phyloP scores from a whole-genome alignment of 768 basidiomycete genomes.

The Saitozyma sp. region DNA sequence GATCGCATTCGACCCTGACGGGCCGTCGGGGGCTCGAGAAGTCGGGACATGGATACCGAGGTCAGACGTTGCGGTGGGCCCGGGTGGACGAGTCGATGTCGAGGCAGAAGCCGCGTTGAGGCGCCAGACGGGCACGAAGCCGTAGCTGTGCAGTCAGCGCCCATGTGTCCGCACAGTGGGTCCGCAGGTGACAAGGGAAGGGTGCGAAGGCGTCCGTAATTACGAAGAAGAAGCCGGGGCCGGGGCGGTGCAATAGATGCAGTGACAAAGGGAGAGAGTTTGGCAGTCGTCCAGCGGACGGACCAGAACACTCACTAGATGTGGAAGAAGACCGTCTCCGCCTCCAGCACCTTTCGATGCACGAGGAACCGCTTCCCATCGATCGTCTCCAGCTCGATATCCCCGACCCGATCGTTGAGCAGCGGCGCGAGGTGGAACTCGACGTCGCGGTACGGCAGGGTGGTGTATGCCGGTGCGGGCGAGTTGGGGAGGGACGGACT shows the following conservation, averaged over 20 bases:
- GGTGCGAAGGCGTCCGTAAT: no score
- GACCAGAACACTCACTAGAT: constrained; percentile 39
- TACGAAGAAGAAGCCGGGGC: no score
- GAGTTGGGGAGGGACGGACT: constrained; percentile 2
- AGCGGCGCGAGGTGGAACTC: constrained; percentile 40
- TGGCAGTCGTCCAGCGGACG: neutral
- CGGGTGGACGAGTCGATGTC: no score
- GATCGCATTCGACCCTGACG: neutral
- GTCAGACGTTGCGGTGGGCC: no score
- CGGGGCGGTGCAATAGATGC: no score
- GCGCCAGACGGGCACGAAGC: constrained; percentile 47
- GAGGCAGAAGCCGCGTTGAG: constrained; percentile 12
- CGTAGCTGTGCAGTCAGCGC: constrained; percentile 29
- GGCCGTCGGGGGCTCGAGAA: no score
- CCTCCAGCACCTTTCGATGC: constrained; percentile 39
- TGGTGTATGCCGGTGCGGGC: constrained; percentile 43
- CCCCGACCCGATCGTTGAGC: constrained; percentile 31
- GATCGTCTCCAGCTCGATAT: constrained; percentile 41
- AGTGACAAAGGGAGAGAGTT: neutral
- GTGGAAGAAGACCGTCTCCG: constrained; percentile 48
- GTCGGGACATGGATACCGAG: no score
- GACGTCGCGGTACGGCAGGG: constrained; percentile 34
- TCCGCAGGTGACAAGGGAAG: neutral
- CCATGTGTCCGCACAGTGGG: neutral
- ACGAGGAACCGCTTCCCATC: constrained; percentile 46